Base-by-base conservation (phyloP, 225 moss, liverwort and hornwort species). In the Antitrichia curtipendula region DNA sequence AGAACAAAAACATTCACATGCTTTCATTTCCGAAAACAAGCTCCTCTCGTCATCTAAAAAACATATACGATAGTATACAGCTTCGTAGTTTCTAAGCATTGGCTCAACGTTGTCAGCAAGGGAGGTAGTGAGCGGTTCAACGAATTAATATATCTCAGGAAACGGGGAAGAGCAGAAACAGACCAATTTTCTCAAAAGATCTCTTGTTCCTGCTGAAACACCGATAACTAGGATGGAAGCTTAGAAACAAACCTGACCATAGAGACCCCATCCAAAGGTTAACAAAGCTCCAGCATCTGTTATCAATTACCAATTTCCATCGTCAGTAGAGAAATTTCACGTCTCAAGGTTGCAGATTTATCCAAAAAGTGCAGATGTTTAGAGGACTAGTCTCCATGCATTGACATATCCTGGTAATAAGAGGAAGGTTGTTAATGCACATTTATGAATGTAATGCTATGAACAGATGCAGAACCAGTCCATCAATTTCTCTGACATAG, bases 251-350 rank as follows among this genome's bases (percentile, higher is more conserved):
- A 98, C 98, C 97, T 98, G 98, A 90, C 98, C 98, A 88, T 99
- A 99, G 32, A 99, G 96, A 60, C 98, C 97, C 98, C 98, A 99
- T 69, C 98, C 98, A 89, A 99, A 99, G 36, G 97, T 94, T 57
- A 99, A 86, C 85, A 96, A 93, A 84, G 95, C 95, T 91, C 98
- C 98, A 88, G 92, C 89, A 89, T 99, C 98, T 98, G 95, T 72
- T 41, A 62, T 22, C 79, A 79, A 78, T 27, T 36, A 61, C 64
- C 53, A 80, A 64, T 29, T 61, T 41, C 56, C 61, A 60, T 78
- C 58, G 63, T 92, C 68, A 92, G 68, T 68, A 54, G 32, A 54
- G 68, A 58, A 78, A 41, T 71, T 56, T 73, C 38, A 32, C 9
- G 47, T 62, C 31, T 69, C 38, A 86, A 74, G 56, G 40, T 59